These are phyloP conservation scores for Xanthoconium purpureum DNA, from an alignment of 768 basidiomycete species.

Conservation along the genomic window DNA sequence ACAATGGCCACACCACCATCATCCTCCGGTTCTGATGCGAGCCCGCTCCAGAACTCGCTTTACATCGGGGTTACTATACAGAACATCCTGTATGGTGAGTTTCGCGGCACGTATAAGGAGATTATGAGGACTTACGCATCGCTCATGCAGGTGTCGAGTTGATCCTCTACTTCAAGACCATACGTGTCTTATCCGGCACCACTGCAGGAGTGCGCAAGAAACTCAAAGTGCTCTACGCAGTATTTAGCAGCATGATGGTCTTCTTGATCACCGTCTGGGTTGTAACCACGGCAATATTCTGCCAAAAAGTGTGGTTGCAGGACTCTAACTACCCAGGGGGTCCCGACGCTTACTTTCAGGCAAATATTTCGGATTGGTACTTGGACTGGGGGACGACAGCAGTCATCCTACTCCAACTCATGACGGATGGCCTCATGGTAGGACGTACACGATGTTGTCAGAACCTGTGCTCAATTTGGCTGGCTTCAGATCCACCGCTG, in stretches of 20 bases:
- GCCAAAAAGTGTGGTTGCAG: constrained; percentile 37
- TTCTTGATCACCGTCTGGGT: constrained; percentile 32
- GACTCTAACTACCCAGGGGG: constrained; percentile 36
- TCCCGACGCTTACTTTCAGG: constrained; percentile 30
- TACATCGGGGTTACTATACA: constrained; percentile 19
- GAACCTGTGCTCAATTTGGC: background rate
- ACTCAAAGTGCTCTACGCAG: constrained; percentile 18
- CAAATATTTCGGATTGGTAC: constrained; percentile 27
- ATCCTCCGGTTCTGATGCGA: background rate
- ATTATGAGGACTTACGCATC: background rate
- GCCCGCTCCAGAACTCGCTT: constrained; percentile 9
- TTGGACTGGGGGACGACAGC: constrained; percentile 24
- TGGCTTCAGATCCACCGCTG: constrained; percentile 39
- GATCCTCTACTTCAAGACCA: constrained; percentile 24
- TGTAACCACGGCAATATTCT: constrained; percentile 18
- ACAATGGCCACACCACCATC: background rate
- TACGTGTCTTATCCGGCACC: constrained; percentile 6
- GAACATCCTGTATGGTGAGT: constrained; percentile 25
- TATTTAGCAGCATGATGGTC: constrained; percentile 27
- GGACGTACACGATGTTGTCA: background rate
- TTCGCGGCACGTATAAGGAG: background rate
- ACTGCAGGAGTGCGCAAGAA: constrained; percentile 1
- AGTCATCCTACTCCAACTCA: constrained; percentile 31
- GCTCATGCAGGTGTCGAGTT: constrained; percentile 19
- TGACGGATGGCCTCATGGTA: constrained; percentile 33